Percentiles rank a stretch among this genome's conserved stretches.
These are phyloP conservation scores for Podospora australis DNA, from an alignment of 495 filamentous ascomycete species.

Conservation along the genomic window DNA sequence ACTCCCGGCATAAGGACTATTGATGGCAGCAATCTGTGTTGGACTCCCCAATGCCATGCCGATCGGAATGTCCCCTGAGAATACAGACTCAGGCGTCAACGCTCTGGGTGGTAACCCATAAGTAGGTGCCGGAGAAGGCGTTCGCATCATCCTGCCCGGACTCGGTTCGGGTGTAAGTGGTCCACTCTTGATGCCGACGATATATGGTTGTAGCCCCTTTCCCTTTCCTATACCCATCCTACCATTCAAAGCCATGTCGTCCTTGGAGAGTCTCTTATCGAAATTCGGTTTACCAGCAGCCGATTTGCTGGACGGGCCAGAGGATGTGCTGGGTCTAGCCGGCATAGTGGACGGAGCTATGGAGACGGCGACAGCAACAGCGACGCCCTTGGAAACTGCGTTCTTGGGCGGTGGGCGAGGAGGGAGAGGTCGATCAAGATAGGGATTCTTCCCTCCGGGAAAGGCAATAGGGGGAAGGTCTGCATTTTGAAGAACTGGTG, in stretches of 20 bases:
- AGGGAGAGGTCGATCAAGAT: slow-evolving; percentile 33
- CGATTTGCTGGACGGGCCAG: slow-evolving; percentile 20
- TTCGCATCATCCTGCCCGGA: slow-evolving; percentile 16
- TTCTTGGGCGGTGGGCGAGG: slow-evolving; percentile 26
- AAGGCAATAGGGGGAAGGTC: slow-evolving; percentile 25
- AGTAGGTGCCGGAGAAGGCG: slow-evolving; percentile 17
- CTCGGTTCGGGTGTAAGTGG: slow-evolving; percentile 40
- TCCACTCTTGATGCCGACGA: slow-evolving; percentile 17
- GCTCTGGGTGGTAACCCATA: slow-evolving; percentile 24
- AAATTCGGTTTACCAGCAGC: slow-evolving; percentile 20
- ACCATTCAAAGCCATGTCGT: slow-evolving; percentile 41
- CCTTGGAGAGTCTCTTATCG: slow-evolving; percentile 39
- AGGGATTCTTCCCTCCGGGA: slow-evolving; percentile 27
- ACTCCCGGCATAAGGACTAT: background rate
- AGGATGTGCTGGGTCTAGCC: slow-evolving; percentile 38
- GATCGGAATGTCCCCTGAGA: slow-evolving; percentile 36
- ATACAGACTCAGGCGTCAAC: slow-evolving; percentile 36
- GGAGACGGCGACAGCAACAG: slow-evolving; percentile 17
- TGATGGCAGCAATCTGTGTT: background rate
- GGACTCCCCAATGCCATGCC: slow-evolving; percentile 58
- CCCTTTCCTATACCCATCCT: slow-evolving; percentile 14
- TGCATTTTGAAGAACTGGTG: slow-evolving; percentile 26
- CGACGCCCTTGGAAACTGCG: slow-evolving; percentile 10
- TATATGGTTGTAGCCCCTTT: slow-evolving; percentile 20
- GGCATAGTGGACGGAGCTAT: slow-evolving; percentile 26